These are phyloP conservation scores for Lactifluus pinguis DNA, from an alignment of 768 basidiomycete genomes.

Conservation along the genomic window DNA sequence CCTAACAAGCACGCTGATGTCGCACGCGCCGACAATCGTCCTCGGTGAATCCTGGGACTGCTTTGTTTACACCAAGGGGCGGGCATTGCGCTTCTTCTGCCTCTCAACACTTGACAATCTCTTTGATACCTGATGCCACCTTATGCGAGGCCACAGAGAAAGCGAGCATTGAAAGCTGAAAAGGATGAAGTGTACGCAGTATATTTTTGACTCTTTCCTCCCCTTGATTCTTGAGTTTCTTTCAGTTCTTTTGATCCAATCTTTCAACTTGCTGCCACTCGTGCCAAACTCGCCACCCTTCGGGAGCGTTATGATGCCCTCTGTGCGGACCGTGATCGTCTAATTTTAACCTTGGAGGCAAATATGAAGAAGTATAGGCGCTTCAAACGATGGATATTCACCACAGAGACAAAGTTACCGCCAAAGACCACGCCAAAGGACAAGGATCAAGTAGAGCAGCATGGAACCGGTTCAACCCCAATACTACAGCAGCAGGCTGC, in stretches of 20 bases:
- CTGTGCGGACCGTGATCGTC: background rate
- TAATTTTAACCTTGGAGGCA: background rate
- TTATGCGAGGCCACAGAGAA: background rate
- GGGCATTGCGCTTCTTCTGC: too few relatives aligned
- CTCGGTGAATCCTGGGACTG: too few relatives aligned
- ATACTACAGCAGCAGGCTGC: background rate
- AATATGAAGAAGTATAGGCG: constrained; percentile 10
- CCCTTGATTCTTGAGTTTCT: background rate
- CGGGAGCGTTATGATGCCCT: constrained; percentile 11
- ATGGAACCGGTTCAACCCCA: background rate
- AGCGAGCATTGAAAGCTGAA: background rate
- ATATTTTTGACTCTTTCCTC: background rate
- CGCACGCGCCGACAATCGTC: too few relatives aligned
- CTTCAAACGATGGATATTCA: constrained; percentile 10
- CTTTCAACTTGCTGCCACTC: background rate
- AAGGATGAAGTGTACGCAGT: background rate
- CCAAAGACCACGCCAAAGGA: background rate
- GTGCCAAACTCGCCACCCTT: constrained; percentile 4
- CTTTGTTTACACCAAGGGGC: too few relatives aligned
- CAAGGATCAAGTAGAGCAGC: background rate
- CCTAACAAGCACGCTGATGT: too few relatives aligned
- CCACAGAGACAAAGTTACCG: background rate
- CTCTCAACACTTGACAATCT: background rate
- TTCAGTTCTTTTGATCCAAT: background rate
- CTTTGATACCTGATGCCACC: background rate